Base-by-base conservation (phyloP, 306 rosid genomes). In the Psophocarpus tetragonolobus region DNA sequence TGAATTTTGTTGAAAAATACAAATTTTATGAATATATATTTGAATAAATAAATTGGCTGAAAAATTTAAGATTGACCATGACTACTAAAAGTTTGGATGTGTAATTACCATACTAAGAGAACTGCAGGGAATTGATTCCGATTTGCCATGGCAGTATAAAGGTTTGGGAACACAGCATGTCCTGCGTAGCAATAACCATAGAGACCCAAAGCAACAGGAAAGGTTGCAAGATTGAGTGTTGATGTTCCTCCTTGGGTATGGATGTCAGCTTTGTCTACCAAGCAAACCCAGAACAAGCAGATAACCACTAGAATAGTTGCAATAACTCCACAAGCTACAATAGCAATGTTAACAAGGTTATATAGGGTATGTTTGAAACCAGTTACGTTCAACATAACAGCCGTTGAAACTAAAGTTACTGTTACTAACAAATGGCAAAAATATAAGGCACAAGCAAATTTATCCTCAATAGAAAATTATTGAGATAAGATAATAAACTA, bases 111-210 rank as follows among this genome's bases (percentile, higher is more conserved):
- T 57, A 91, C 84, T 20, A 96, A 81, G 73, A 96, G 94, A 48
- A 96, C 96, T 27, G 86, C 81, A 72, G 97, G 89, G 85, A 82
- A 96, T 73, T 96, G 99, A 68, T 78, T 91, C 73, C 85, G 90
- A 35, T 87, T 92, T 17, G 81, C 98, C 98, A 96, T 90, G 68
- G 99, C 92, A 15, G 92, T 87, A 42, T 96, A 96, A 57, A 96
- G 86, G 78, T 96, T 96, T 6, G 99, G 99, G 82, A 96, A 92
- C 45, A 96, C 99, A 57, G 97, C 97, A 71, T 96, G 99, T 61
- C 99, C 99, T 13, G 99, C 89, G 74, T 90, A 96, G 90, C 99
- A 96, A 79, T 88, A 96, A 67, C 99, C 99, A 33, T 90, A 96
- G 51, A 96, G 97, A 73, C 99, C 99, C 67, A 96, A 47, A 48